These are phyloP conservation scores for Penicillium sclerotigenum DNA, from an alignment of 2,329 filamentous ascomycete genomes.

Conservation along the genomic window DNA sequence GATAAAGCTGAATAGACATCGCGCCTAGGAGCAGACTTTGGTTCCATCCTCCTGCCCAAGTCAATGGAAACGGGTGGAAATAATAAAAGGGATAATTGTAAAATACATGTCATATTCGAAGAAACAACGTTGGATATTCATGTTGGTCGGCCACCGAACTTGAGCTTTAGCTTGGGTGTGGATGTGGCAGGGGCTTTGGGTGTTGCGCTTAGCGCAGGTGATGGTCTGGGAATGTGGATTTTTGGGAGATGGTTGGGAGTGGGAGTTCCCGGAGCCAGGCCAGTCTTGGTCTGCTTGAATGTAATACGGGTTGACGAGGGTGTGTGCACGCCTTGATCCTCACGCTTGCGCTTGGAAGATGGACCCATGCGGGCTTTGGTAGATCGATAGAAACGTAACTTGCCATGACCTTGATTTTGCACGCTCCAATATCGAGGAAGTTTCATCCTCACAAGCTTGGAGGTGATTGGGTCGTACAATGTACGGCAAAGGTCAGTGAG, in stretches of 20 bases:
- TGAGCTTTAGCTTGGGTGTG: conserved; percentile 44
- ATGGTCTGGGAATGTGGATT: conserved; percentile 34
- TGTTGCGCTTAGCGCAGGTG: conserved; percentile 29
- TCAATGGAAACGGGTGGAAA: conserved; percentile 5
- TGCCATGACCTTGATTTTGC: conserved; percentile 50
- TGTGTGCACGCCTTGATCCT: conserved; percentile 33
- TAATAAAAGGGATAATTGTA: conserved; percentile 13
- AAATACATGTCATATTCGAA: conserved; percentile 17
- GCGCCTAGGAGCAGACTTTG: conserved; percentile 16
- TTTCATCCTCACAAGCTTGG: conserved; percentile 49
- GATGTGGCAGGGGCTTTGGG: conserved; percentile 28
- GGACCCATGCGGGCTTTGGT: conserved; percentile 37
- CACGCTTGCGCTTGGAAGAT: conserved; percentile 40
- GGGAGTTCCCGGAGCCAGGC: conserved; percentile 22
- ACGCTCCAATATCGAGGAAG: conserved; percentile 58
- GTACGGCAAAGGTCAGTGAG: conserved; percentile 57
- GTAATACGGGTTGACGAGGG: conserved; percentile 40
- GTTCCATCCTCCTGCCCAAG: background rate
- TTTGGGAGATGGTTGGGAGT: conserved; percentile 29
- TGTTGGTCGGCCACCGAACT: conserved; percentile 36
- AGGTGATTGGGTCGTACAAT: conserved; percentile 54
- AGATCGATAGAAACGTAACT: conserved; percentile 44
- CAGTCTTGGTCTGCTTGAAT: conserved; percentile 42
- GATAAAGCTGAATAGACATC: conserved; percentile 9
- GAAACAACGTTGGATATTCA: conserved; percentile 16